Percentiles rank a stretch among this genome's conserved stretches.
These are phyloP conservation scores for Curvularia eragrostidis DNA, from an alignment of 2,329 filamentous ascomycete species.

Conservation along the genomic window DNA sequence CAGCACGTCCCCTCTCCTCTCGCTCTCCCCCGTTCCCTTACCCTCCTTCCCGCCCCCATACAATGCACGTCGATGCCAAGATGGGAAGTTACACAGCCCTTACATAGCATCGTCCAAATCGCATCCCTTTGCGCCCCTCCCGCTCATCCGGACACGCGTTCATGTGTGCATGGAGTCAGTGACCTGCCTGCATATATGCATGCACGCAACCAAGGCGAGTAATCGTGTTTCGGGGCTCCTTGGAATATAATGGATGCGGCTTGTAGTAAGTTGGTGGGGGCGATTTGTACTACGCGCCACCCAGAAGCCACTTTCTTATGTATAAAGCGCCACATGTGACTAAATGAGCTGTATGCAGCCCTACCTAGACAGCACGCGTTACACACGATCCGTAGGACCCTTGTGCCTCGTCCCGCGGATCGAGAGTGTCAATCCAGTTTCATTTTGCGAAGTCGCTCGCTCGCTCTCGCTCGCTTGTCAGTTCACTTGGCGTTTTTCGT, in stretches of 20 bases:
- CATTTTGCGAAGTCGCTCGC: background rate
- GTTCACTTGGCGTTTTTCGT: background rate
- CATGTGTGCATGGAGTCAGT: background rate
- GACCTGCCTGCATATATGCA: background rate
- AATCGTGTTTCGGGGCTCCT: background rate
- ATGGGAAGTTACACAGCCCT: background rate
- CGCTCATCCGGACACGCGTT: background rate
- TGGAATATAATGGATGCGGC: background rate
- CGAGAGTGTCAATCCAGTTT: background rate
- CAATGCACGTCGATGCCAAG: conserved; percentile 3
- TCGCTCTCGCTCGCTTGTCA: too few species aligned
- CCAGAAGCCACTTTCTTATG: too few species aligned
- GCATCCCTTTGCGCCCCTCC: background rate
- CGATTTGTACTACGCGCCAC: too few species aligned
- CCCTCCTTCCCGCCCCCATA: background rate
- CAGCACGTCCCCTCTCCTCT: background rate
- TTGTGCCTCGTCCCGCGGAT: too few species aligned
- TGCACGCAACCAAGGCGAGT: background rate
- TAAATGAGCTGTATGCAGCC: conserved; percentile 1
- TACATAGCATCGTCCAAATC: background rate
- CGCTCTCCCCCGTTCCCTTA: background rate
- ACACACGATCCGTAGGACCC: background rate
- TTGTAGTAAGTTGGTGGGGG: too few species aligned
- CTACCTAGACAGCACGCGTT: background rate
- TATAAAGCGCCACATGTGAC: conserved; percentile 6